Percentiles rank a stretch among this genome's conserved stretches.
phyloP scores from a whole-genome alignment of 2,329 filamentous ascomycete genomes.

The Hypoxylon sp. region DNA sequence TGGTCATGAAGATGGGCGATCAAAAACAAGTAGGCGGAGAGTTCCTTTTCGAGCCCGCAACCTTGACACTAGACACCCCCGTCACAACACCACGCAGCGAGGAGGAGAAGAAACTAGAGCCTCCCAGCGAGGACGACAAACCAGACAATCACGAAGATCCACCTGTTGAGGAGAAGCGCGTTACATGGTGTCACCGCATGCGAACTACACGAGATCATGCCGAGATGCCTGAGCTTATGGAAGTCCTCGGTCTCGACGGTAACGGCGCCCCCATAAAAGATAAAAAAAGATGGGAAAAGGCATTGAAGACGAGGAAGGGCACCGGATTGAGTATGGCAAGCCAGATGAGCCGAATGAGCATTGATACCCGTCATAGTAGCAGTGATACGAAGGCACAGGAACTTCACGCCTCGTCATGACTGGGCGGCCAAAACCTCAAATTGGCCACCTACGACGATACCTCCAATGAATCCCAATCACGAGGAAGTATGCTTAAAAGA shows the following conservation, averaged over 20 bases:
- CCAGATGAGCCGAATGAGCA: constrained; percentile 63
- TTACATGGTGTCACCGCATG: constrained; percentile 89
- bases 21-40: constrained; percentile 81
- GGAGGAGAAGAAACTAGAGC: constrained; percentile 33
- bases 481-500: not conserved
- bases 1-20: constrained; percentile 75
- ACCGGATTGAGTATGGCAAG: constrained; percentile 66
- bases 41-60: constrained; percentile 77
- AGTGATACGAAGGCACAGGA: constrained; percentile 25
- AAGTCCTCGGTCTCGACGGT: constrained; percentile 71
- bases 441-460: not conserved
- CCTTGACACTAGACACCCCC: constrained; percentile 59
- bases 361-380: constrained; percentile 44
- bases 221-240: constrained; percentile 76
- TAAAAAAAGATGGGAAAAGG: constrained; percentile 63
- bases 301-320: constrained; percentile 66
- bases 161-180: constrained; percentile 66
- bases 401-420: not conserved
- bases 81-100: constrained; percentile 59
- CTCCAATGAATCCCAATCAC: not conserved
- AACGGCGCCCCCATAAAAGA: constrained; percentile 56
- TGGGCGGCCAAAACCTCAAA: not conserved
- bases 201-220: constrained; percentile 82
- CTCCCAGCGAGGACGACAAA: constrained; percentile 29
- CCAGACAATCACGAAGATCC: constrained; percentile 20